Evolutionary conservation across 345 rosid species (phyloP).

Genomic region (Geranium rotundifolium): DNA sequence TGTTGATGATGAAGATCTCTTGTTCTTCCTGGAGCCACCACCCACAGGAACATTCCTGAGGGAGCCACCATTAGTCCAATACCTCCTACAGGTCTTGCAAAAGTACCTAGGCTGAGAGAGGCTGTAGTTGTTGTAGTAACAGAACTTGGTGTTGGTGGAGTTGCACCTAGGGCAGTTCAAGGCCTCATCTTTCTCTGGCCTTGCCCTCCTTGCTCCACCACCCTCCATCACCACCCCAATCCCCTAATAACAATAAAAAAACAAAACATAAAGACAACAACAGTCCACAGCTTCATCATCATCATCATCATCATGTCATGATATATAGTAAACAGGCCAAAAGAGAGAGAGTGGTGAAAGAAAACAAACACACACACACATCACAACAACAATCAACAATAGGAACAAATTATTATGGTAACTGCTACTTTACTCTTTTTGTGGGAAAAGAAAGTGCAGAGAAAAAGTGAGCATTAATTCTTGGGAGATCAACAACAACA

Average conservation of each 20-base stretch:
- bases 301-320: too few species aligned
- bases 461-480: background rate
- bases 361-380: too few species aligned
- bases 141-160: slow-evolving; percentile 90
- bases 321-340: too few species aligned
- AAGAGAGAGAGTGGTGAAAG: too few species aligned
- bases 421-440: background rate
- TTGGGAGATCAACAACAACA: background rate
- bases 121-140: slow-evolving; percentile 98
- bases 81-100: slow-evolving; percentile 95
- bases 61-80: slow-evolving; percentile 98
- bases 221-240: slow-evolving; percentile 9
- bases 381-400: background rate
- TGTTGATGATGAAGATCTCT: slow-evolving; percentile 40
- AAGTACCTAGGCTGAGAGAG: slow-evolving; percentile 94
- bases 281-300: background rate
- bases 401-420: background rate
- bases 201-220: slow-evolving; percentile 27
- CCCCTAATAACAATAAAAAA: background rate
- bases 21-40: slow-evolving; percentile 99
- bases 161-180: slow-evolving; percentile 91
- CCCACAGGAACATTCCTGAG: slow-evolving; percentile 86
- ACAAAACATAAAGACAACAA: background rate
- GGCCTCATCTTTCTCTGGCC: slow-evolving; percentile 75
- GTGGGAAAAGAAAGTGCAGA: background rate